Percentiles rank a stretch among this genome's conserved stretches.
Evolutionary conservation across 148 eudicot species (phyloP).

Genomic region (Simmondsia chinensis): DNA sequence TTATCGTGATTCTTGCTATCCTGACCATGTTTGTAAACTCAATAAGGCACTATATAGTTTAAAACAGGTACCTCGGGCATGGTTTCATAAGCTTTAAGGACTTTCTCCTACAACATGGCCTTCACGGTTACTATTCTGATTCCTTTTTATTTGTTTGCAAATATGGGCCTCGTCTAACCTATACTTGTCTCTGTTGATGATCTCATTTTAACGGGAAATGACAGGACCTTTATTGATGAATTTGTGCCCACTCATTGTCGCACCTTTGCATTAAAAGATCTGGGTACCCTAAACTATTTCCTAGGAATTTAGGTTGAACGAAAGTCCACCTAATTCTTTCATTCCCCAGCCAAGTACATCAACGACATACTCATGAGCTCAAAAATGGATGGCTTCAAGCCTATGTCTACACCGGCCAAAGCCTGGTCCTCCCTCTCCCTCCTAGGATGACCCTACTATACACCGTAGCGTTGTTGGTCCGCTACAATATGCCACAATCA

Average conservation of each 20-base stretch:
- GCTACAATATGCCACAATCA: too few species aligned
- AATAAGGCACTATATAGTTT: neutral
- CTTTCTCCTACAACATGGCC: neutral
- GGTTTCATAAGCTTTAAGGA: neutral
- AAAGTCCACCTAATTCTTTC: neutral
- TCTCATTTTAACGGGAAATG: neutral
- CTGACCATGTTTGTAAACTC: neutral
- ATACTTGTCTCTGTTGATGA: slow-evolving; percentile 1
- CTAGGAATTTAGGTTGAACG: neutral
- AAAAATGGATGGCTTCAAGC: neutral
- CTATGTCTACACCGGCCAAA: too few species aligned
- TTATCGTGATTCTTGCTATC: neutral
- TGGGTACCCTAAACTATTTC: neutral
- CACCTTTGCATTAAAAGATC: neutral
- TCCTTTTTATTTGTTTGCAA: neutral
- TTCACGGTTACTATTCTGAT: neutral
- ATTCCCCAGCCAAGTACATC: neutral
- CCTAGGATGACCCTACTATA: too few species aligned
- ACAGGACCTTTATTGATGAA: neutral
- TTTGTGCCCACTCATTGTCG: neutral
- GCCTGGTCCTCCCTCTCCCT: too few species aligned
- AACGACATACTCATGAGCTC: neutral
- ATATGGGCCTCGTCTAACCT: neutral
- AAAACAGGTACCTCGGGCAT: slow-evolving; percentile 2
- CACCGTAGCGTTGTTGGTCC: too few species aligned